phyloP scores from a whole-genome alignment of 257 asterid species.

The Solanum verrucosum region DNA sequence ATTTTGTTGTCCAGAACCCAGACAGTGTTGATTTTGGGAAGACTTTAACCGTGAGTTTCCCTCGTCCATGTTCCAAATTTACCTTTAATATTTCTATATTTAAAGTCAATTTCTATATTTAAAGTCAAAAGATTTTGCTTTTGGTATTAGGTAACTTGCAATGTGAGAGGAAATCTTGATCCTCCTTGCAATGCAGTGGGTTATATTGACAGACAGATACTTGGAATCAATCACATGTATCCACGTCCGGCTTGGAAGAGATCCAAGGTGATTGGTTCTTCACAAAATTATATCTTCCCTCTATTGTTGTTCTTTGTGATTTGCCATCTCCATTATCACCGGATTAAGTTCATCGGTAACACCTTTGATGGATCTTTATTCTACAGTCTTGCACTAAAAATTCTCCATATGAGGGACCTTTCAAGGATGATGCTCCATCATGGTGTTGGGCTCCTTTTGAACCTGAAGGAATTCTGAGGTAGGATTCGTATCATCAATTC shows the following conservation, averaged over 20 bases:
- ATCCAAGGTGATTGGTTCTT: constrained; percentile 36
- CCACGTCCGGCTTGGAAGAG: constrained; percentile 77
- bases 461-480: constrained; percentile 84
- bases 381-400: constrained; percentile 52
- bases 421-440: constrained; percentile 49
- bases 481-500: not conserved
- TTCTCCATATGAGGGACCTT: constrained; percentile 62
- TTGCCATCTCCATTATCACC: not conserved
- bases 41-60: constrained; percentile 37
- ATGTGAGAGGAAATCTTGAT: constrained; percentile 49
- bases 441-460: constrained; percentile 82
- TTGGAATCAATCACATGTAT: constrained; percentile 68
- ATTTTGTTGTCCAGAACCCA: constrained; percentile 35
- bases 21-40: constrained; percentile 48
- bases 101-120: not conserved
- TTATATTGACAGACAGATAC: constrained; percentile 55
- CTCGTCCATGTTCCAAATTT: not conserved
- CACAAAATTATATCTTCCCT: not conserved
- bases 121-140: not conserved
- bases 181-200: constrained; percentile 84
- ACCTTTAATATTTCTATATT: not conserved
- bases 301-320: not conserved
- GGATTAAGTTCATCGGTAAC: not conserved
- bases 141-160: constrained; percentile 39
- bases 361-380: not conserved